phyloP scores from a whole-genome alignment of 441 rosid genomes.

The Eruca vesicaria region DNA sequence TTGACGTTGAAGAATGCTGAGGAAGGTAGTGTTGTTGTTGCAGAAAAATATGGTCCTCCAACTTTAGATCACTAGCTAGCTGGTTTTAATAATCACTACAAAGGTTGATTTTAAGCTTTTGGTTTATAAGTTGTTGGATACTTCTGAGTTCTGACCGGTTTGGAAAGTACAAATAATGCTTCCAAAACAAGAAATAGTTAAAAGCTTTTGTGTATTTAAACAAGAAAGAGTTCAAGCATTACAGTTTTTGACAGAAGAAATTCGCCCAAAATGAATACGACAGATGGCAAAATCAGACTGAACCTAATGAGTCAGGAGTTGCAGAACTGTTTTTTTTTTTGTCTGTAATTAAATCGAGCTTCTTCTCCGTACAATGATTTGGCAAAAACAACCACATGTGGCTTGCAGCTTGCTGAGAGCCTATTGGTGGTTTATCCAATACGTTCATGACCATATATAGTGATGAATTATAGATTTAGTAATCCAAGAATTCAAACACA shows the following conservation, averaged over 20 bases:
- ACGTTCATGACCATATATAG: too few relatives aligned
- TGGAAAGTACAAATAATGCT: background rate
- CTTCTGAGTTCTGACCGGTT: background rate
- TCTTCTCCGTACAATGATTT: too few relatives aligned
- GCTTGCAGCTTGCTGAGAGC: too few relatives aligned
- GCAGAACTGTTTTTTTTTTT: too few relatives aligned
- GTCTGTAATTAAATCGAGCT: too few relatives aligned
- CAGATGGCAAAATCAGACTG: too few relatives aligned
- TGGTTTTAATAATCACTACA: background rate
- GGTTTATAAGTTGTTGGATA: background rate
- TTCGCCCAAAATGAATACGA: too few relatives aligned
- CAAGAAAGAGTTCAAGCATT: background rate
- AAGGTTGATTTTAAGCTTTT: background rate
- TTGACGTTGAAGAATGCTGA: conserved; percentile 42
- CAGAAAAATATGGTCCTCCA: background rate
- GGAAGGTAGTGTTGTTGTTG: conserved; percentile 42
- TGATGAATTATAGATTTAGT: too few relatives aligned
- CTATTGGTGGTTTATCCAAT: too few relatives aligned
- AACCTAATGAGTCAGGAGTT: too few relatives aligned
- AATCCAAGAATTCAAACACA: too few relatives aligned
- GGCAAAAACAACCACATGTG: too few relatives aligned
- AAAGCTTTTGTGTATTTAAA: background rate
- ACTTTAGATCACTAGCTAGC: background rate
- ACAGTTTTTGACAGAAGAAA: background rate
- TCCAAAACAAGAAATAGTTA: background rate